Conservation (phyloP, 2,329 filamentous ascomycete species). For the Colletotrichum lupini region DNA sequence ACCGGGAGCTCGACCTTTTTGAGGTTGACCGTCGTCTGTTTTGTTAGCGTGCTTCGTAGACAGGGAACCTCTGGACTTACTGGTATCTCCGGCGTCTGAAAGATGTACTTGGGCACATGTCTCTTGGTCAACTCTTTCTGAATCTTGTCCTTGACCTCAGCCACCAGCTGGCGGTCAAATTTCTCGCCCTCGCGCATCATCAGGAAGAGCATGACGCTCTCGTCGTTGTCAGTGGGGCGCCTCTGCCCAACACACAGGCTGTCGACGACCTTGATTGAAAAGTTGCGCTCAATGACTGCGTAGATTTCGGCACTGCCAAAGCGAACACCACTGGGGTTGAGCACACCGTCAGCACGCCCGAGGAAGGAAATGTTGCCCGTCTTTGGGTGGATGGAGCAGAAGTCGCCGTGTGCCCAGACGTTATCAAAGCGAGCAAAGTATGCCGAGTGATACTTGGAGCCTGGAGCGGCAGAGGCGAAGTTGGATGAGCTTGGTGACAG, state of each 20-base stretch:
- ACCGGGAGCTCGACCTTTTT: slow-evolving; percentile 89
- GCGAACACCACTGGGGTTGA: slow-evolving; percentile 82
- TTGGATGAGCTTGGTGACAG: slow-evolving; percentile 36
- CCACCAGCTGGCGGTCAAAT: slow-evolving; percentile 66
- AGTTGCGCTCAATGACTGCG: slow-evolving; percentile 74
- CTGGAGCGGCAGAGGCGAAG: slow-evolving; percentile 52
- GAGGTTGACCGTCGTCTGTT: slow-evolving; percentile 81
- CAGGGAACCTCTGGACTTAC: slow-evolving; percentile 57
- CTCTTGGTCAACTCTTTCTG: slow-evolving; percentile 73
- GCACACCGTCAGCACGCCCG: slow-evolving; percentile 80
- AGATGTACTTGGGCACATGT: slow-evolving; percentile 83
- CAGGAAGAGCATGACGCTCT: slow-evolving; percentile 66
- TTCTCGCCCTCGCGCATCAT: slow-evolving; percentile 65
- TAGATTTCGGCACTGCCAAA: slow-evolving; percentile 88
- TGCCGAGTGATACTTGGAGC: slow-evolving; percentile 67
- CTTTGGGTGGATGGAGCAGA: slow-evolving; percentile 75
- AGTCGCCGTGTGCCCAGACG: slow-evolving; percentile 88
- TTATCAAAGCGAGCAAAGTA: slow-evolving; percentile 72
- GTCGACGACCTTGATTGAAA: slow-evolving; percentile 72
- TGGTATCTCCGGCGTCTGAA: slow-evolving; percentile 84
- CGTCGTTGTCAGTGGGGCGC: slow-evolving; percentile 65
- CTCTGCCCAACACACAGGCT: slow-evolving; percentile 85
- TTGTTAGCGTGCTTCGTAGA: slow-evolving; percentile 32
- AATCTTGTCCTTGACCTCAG: slow-evolving; percentile 73
- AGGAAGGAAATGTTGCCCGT: slow-evolving; percentile 75